These are phyloP conservation scores for Diaporthe longicolla DNA, from an alignment of 2,329 filamentous ascomycete genomes.

Conservation along the genomic window DNA sequence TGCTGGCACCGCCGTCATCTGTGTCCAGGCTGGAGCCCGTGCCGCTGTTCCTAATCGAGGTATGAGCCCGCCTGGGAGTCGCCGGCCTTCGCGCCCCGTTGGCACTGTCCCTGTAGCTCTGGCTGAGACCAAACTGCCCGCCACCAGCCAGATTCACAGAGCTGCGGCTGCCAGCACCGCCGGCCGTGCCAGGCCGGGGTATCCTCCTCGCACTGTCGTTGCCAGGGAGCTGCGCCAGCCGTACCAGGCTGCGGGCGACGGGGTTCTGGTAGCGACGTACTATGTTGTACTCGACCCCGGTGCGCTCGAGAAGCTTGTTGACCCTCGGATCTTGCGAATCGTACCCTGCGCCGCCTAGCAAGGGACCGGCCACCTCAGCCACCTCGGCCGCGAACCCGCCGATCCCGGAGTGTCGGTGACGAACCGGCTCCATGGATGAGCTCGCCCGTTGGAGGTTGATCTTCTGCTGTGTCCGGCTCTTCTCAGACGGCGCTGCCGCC, in stretches of 20 bases:
- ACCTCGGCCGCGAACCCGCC: conserved; percentile 51
- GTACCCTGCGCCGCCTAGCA: conserved; percentile 68
- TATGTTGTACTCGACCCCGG: conserved; percentile 81
- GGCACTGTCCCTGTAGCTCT: conserved; percentile 52
- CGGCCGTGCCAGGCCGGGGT: conserved; percentile 54
- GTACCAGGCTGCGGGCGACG: conserved; percentile 72
- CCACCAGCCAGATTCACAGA: conserved; percentile 49
- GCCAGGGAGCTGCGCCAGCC: conserved; percentile 67
- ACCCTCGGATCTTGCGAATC: conserved; percentile 75
- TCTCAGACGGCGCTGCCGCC: conserved; percentile 63
- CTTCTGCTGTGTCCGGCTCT: conserved; percentile 81
- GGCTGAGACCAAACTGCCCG: conserved; percentile 54
- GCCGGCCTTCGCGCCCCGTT: conserved; percentile 36
- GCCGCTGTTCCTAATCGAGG: conserved; percentile 42
- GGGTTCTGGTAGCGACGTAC: conserved; percentile 81
- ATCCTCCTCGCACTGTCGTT: conserved; percentile 66
- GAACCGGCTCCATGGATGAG: conserved; percentile 77
- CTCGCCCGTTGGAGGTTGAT: conserved; percentile 81
- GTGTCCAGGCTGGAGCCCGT: conserved; percentile 60
- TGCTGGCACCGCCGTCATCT: conserved; percentile 56
- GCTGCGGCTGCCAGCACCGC: conserved; percentile 44
- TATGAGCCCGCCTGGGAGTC: conserved; percentile 40
- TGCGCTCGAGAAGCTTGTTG: conserved; percentile 75
- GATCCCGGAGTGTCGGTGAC: conserved; percentile 59
- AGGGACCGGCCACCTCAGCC: conserved; percentile 59